Evolutionary conservation across 108 stramenopile species (phyloP).

Genomic region (Skeletonema grethae): DNA sequence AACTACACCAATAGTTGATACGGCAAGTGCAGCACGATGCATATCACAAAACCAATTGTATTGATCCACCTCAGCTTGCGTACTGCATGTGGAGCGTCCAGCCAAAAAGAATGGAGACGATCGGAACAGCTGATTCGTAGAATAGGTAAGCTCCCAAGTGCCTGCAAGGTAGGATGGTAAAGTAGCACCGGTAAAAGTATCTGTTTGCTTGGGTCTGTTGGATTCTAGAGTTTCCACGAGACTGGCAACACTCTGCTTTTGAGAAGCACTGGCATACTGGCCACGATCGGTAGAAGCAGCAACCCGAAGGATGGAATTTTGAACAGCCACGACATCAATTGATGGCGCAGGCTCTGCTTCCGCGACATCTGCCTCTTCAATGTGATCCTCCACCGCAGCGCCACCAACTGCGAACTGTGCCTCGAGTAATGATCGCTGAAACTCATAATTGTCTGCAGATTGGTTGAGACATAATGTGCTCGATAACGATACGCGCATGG

Average conservation of each 20-base stretch:
- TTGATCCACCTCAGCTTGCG: conserved; percentile 60
- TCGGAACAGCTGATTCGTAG: conserved; percentile 78
- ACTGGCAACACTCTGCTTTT: conserved; percentile 51
- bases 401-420: conserved; percentile 13
- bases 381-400: background rate
- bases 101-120: conserved; percentile 90
- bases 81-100: conserved; percentile 77
- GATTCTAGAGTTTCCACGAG: conserved; percentile 53
- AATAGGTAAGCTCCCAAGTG: conserved; percentile 82
- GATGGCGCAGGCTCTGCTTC: background rate
- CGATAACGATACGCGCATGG: background rate
- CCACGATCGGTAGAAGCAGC: conserved; percentile 76
- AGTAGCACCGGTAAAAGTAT: conserved; percentile 31
- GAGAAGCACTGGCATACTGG: conserved; percentile 54
- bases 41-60: conserved; percentile 92
- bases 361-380: background rate
- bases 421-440: conserved; percentile 21
- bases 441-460: background rate
- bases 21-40: conserved; percentile 83
- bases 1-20: conserved; percentile 76
- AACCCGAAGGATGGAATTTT: conserved; percentile 44
- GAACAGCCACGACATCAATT: conserved; percentile 1
- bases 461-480: background rate
- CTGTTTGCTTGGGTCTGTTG: conserved; percentile 3
- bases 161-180: conserved; percentile 54